Conservation (phyloP, 371 early-diverging fungal species). For the Lichtheimia corymbifera region DNA sequence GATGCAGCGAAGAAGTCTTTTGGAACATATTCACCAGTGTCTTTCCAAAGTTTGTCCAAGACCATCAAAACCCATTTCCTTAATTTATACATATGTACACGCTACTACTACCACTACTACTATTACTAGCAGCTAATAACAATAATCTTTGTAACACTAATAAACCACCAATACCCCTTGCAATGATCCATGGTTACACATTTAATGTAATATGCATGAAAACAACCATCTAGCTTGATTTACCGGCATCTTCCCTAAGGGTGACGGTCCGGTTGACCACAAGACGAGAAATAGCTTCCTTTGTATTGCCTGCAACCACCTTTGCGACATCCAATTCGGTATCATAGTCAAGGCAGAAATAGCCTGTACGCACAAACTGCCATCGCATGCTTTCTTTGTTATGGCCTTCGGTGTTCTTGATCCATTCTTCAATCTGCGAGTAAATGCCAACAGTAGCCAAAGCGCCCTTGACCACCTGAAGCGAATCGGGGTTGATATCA, state of each 20-base stretch:
- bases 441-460: conserved; percentile 86
- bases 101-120: too few relatives aligned
- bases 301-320: conserved; percentile 30
- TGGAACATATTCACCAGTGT: conserved; percentile 50
- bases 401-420: conserved; percentile 45
- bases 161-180: too few relatives aligned
- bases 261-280: conserved; percentile 93
- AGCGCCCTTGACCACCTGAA: conserved; percentile 71
- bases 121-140: too few relatives aligned
- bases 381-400: conserved; percentile 83
- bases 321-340: conserved; percentile 60
- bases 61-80: too few relatives aligned
- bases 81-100: too few relatives aligned
- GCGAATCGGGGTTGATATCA: conserved; percentile 89
- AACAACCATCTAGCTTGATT: conserved; percentile 20
- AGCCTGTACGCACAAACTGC: conserved; percentile 97
- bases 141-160: too few relatives aligned
- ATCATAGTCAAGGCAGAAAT: conserved; percentile 96
- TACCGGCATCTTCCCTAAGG: conserved; percentile 89
- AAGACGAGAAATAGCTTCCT: conserved; percentile 43
- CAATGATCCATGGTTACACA: too few relatives aligned
- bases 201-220: not conserved
- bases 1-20: conserved; percentile 33
- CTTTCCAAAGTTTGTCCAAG: conserved; percentile 25
- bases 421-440: conserved; percentile 55